Evolutionary conservation across 176 grass and related monocot genomes (phyloP).

Genomic region (Oryza glumipatula): DNA sequence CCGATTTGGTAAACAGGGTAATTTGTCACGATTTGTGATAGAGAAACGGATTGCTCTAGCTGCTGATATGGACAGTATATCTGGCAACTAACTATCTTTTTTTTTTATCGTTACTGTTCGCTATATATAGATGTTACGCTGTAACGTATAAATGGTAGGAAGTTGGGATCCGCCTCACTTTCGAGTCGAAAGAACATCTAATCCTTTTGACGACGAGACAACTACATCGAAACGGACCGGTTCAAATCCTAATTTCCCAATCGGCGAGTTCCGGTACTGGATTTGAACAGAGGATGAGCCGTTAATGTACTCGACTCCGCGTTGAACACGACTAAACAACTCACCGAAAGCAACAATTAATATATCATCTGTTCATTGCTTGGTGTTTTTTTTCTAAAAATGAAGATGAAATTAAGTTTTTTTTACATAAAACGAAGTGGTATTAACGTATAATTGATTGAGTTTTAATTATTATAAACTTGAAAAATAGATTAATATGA

Average conservation of each 20-base stretch:
- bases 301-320: background rate
- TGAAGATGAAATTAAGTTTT: too few relatives aligned
- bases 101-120: background rate
- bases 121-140: background rate
- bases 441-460: too few relatives aligned
- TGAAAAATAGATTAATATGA: too few relatives aligned
- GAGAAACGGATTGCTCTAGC: background rate
- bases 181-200: background rate
- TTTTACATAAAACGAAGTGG: too few relatives aligned
- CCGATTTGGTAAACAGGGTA: background rate
- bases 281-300: conserved; percentile 15
- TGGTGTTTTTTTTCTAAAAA: background rate
- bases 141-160: background rate
- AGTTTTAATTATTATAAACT: too few relatives aligned
- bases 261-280: background rate
- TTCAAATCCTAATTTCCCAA: background rate
- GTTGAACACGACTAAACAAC: conserved; percentile 38
- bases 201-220: background rate
- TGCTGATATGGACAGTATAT: background rate
- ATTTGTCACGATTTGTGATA: background rate
- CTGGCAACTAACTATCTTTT: background rate
- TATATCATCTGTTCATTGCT: background rate
- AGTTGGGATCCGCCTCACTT: conserved; percentile 4
- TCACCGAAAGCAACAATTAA: background rate
- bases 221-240: background rate